A percentile compares a stretch with the other conserved stretches of the same genome.
Evolutionary conservation across 139 green algal species (phyloP).

Genomic region (Chlorella sp.): DNA sequence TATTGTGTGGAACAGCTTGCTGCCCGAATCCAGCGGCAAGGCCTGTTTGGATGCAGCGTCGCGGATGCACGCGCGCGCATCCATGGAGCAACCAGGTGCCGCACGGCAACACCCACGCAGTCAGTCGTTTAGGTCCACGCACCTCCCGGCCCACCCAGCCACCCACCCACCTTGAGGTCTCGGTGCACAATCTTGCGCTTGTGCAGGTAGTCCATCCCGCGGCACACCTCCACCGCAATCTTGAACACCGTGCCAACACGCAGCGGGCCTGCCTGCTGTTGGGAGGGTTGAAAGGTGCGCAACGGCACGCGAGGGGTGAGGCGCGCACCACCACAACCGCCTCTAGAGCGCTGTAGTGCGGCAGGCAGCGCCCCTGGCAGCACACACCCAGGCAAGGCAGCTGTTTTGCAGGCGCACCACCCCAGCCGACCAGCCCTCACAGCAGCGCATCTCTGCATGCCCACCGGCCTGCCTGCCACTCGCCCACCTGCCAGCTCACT

Average conservation of each 20-base stretch:
- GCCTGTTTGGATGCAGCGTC: background rate
- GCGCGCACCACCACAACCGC: too few relatives aligned
- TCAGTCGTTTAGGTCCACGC: too few relatives aligned
- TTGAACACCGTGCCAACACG: conserved; percentile 79
- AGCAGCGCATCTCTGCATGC: too few relatives aligned
- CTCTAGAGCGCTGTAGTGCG: background rate
- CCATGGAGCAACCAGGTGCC: background rate
- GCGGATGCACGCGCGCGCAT: too few relatives aligned
- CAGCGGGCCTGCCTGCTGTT: conserved; percentile 62
- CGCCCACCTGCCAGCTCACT: too few relatives aligned
- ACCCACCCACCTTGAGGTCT: conserved; percentile 62
- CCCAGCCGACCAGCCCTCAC: background rate
- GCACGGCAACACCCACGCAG: background rate
- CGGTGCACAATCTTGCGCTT: conserved; percentile 97
- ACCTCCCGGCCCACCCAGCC: too few relatives aligned
- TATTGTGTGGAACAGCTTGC: background rate
- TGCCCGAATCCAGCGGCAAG: background rate
- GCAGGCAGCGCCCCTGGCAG: background rate
- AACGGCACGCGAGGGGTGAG: too few relatives aligned
- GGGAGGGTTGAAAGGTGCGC: background rate
- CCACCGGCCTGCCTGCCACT: too few relatives aligned
- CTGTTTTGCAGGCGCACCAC: background rate
- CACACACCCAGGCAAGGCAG: background rate
- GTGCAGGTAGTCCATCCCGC: conserved; percentile 99
- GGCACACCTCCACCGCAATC: conserved; percentile 86